Percentiles rank a stretch among this genome's conserved stretches.
These are phyloP conservation scores for Trichoderma guizhouense DNA, from an alignment of 2,329 filamentous ascomycete genomes.

Conservation along the genomic window DNA sequence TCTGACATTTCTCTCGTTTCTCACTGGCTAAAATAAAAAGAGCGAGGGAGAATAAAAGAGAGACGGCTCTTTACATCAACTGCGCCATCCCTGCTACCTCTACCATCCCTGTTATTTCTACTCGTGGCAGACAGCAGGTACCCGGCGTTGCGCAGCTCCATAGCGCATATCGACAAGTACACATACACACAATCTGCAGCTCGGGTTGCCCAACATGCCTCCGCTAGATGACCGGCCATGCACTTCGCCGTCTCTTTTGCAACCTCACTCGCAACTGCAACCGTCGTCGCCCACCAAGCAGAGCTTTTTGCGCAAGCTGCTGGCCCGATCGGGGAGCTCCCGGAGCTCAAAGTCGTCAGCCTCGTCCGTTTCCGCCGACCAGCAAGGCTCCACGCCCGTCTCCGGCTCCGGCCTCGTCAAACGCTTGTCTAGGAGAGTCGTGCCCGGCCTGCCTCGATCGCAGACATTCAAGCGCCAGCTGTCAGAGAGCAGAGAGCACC, in stretches of 20 bases:
- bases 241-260: conserved; percentile 25
- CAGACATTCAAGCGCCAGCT: conserved; percentile 80
- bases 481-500: conserved; percentile 72
- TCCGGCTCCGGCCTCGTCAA: conserved; percentile 33
- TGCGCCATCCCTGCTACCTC: not conserved
- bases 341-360: conserved; percentile 6
- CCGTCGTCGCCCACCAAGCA: conserved; percentile 23
- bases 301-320: conserved; percentile 30
- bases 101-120: not conserved
- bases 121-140: not conserved
- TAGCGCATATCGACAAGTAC: conserved; percentile 1
- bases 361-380: conserved; percentile 9
- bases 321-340: conserved; percentile 23
- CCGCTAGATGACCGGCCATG: conserved; percentile 29
- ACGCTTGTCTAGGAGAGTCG: conserved; percentile 57
- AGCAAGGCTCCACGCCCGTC: not conserved
- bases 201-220: conserved; percentile 29
- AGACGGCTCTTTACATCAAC: not conserved
- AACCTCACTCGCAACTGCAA: conserved; percentile 10
- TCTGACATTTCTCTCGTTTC: not conserved
- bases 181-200: not conserved
- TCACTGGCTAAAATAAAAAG: conserved; percentile 4
- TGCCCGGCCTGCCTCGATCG: conserved; percentile 71
- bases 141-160: not conserved
- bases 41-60: not conserved